A percentile compares a stretch with the other conserved stretches of the same genome.
phyloP scores from a whole-genome alignment of 306 rosid genomes.

The Prosopis cineraria region DNA sequence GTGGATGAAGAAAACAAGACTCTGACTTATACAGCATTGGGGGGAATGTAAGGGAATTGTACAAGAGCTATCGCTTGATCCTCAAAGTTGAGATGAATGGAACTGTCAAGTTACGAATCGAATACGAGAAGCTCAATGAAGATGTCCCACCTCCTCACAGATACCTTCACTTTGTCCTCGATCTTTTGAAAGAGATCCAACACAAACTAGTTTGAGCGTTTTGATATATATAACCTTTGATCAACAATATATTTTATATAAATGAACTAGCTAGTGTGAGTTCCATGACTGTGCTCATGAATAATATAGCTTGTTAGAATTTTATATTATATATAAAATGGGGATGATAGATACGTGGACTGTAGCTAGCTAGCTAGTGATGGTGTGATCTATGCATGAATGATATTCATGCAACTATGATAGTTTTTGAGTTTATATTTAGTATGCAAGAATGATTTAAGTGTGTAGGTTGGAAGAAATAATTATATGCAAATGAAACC shows the following conservation, averaged over 20 bases:
- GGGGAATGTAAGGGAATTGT: not conserved
- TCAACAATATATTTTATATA: too few species aligned
- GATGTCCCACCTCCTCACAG: not conserved
- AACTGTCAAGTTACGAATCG: not conserved
- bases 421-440: not conserved
- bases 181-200: not conserved
- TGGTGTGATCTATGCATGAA: not conserved
- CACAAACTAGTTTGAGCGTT: not conserved
- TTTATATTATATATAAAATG: not conserved
- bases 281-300: not conserved
- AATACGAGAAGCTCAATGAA: conserved; percentile 2
- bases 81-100: not conserved
- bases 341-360: not conserved
- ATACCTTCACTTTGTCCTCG: not conserved
- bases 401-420: not conserved
- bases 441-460: not conserved
- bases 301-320: not conserved
- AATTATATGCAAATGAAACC: not conserved
- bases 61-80: not conserved
- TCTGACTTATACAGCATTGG: not conserved
- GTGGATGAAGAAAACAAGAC: conserved; percentile 5
- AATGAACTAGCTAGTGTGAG: too few species aligned
- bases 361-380: not conserved
- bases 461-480: not conserved
- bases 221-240: too few species aligned